Conservation (phyloP, 495 filamentous ascomycete genomes). For the Talaromyces ruber region DNA sequence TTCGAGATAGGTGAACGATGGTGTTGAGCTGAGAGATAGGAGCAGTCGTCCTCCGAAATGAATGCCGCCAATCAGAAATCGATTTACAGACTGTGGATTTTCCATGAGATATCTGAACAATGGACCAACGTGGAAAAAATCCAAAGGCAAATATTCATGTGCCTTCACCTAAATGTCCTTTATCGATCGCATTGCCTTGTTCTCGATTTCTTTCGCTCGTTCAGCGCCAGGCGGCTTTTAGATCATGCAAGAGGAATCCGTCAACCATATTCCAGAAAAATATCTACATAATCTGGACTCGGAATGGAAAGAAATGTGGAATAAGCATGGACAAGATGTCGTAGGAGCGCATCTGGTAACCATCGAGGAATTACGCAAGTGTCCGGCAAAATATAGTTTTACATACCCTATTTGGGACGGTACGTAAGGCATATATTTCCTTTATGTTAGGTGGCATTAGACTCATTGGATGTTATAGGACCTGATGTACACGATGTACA, state of each 20-base stretch:
- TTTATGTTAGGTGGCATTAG: neutral
- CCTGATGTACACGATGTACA: slow-evolving; percentile 23
- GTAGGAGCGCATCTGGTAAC: slow-evolving; percentile 14
- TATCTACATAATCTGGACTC: slow-evolving; percentile 9
- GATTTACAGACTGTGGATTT: neutral
- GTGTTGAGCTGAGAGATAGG: neutral
- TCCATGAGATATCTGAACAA: neutral
- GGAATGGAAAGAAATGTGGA: slow-evolving; percentile 14
- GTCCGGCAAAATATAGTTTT: slow-evolving; percentile 24
- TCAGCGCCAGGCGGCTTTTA: neutral
- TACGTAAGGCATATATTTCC: slow-evolving; percentile 9
- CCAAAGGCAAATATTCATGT: neutral
- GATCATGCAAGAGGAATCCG: neutral
- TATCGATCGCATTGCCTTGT: neutral
- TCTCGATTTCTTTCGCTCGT: neutral
- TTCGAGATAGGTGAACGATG: neutral
- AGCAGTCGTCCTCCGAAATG: neutral
- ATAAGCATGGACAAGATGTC: slow-evolving; percentile 9
- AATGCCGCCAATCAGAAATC: slow-evolving; percentile 1
- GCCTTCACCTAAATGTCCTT: neutral
- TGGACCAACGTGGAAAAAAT: neutral
- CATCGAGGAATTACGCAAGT: slow-evolving; percentile 24
- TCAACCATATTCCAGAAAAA: slow-evolving; percentile 10
- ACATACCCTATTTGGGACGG: slow-evolving; percentile 23
- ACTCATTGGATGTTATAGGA: slow-evolving; percentile 1